These are phyloP conservation scores for Solanum tacnaense DNA, from an alignment of 257 asterid genomes.

Conservation along the genomic window DNA sequence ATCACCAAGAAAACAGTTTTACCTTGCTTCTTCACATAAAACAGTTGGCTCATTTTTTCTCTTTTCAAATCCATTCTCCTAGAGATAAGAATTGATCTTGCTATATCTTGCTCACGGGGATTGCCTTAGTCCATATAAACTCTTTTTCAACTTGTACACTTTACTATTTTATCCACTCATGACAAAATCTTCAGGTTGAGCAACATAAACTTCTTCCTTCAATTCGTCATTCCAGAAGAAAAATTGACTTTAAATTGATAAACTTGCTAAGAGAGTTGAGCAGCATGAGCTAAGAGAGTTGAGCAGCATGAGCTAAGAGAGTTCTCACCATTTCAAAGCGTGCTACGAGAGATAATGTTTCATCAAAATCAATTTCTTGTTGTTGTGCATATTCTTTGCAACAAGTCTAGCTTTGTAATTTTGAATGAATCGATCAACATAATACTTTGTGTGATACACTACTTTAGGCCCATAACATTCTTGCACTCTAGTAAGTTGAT, in stretches of 20 bases:
- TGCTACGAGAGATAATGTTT: neutral
- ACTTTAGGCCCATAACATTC: neutral
- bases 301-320: neutral
- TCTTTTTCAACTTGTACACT: neutral
- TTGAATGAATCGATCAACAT: neutral
- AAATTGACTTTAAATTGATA: neutral
- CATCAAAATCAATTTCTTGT: neutral
- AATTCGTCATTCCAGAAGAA: neutral
- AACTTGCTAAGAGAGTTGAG: neutral
- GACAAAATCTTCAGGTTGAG: neutral
- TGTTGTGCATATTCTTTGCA: neutral
- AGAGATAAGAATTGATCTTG: neutral
- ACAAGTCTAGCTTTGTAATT: neutral
- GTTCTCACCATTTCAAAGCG: neutral
- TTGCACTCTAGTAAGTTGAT: neutral
- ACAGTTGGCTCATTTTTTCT: neutral
- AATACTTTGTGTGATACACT: neutral
- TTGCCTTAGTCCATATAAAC: neutral
- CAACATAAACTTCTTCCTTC: neutral
- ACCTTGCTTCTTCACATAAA: neutral
- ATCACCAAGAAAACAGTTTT: neutral
- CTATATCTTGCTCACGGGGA: neutral
- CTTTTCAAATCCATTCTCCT: neutral
- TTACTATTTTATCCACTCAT: neutral
- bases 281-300: neutral